Percentiles rank a stretch among this genome's conserved stretches.
phyloP scores from a whole-genome alignment of 371 early-diverging fungal species.

The Mortierella sp. region DNA sequence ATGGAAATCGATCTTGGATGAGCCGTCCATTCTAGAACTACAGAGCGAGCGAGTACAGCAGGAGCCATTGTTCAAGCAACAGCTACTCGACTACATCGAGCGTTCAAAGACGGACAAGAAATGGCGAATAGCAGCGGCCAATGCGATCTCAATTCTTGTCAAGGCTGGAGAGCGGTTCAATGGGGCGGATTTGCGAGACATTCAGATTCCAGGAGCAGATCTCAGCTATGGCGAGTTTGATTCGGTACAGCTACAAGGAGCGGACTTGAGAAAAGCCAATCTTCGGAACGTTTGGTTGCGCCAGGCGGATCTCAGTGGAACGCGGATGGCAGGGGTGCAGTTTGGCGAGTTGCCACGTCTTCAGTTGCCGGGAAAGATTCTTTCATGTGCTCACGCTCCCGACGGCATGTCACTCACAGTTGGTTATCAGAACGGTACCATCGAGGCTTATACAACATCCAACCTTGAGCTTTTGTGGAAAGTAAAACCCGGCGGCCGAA shows the following conservation, averaged over 20 bases:
- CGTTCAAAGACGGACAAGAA: not conserved
- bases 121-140: not conserved
- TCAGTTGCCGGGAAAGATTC: too few relatives aligned
- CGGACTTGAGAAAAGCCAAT: not conserved
- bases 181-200: not conserved
- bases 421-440: too few relatives aligned
- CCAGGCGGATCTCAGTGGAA: conserved; percentile 2
- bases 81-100: not conserved
- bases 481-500: too few relatives aligned
- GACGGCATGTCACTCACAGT: too few relatives aligned
- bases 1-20: too few relatives aligned
- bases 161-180: not conserved
- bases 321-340: not conserved
- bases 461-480: too few relatives aligned
- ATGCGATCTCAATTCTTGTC: conserved; percentile 13
- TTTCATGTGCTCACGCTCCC: too few relatives aligned
- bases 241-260: not conserved
- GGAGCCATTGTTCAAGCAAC: not conserved
- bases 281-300: not conserved
- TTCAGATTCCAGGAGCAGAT: conserved; percentile 7
- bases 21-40: conserved; percentile 6
- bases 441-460: too few relatives aligned
- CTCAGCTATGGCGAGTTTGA: conserved; percentile 1
- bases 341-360: conserved; percentile 1
- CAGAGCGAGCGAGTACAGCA: conserved; percentile 3